A percentile compares a stretch with the other conserved stretches of the same genome.
These are phyloP conservation scores for Talaromyces piceae DNA, from an alignment of 2,329 filamentous ascomycete genomes.

Conservation along the genomic window DNA sequence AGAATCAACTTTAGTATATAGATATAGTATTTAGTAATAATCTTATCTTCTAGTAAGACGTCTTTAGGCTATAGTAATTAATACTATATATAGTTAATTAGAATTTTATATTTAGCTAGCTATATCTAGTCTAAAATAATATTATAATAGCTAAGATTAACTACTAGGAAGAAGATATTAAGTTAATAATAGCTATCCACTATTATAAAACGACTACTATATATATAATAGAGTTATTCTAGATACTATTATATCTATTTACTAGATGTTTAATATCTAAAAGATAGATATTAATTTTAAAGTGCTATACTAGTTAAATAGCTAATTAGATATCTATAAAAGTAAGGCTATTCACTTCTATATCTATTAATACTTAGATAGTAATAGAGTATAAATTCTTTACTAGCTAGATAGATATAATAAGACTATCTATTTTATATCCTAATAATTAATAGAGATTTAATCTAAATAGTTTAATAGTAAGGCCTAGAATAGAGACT, in stretches of 20 bases:
- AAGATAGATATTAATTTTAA: background rate
- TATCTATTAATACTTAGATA: background rate
- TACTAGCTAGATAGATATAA: background rate
- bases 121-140: background rate
- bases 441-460: background rate
- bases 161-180: background rate
- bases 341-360: background rate
- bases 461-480: background rate
- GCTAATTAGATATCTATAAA: slow-evolving; percentile 1
- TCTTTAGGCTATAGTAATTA: background rate
- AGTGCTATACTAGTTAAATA: background rate
- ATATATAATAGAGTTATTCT: background rate
- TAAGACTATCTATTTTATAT: background rate
- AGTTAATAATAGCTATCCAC: background rate
- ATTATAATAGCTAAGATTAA: background rate
- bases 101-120: background rate
- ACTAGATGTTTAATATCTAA: background rate
- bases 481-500: background rate
- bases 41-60: background rate
- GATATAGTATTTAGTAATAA: background rate
- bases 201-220: background rate
- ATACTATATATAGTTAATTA: background rate
- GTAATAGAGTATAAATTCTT: background rate
- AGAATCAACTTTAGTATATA: background rate
- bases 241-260: background rate